Evolutionary conservation across 495 filamentous ascomycete species (phyloP).

Genomic region (Ascodesmis nigricans): DNA sequence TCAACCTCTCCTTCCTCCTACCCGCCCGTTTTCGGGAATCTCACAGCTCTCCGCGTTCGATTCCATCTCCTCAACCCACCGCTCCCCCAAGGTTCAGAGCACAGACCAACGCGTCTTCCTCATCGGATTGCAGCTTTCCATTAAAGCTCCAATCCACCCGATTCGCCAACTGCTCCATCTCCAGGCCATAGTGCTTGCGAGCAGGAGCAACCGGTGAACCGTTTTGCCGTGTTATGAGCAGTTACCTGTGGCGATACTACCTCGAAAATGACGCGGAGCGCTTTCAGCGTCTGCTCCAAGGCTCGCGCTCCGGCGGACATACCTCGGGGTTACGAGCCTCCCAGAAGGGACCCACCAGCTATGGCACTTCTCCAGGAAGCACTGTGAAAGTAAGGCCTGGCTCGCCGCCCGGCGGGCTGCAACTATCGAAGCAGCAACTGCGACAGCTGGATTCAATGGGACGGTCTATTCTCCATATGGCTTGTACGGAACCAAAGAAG

Average conservation of each 20-base stretch:
- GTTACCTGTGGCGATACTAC: conserved; percentile 84
- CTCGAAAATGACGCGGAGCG: conserved; percentile 86
- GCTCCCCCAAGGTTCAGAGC: too few species aligned
- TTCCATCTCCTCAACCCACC: too few species aligned
- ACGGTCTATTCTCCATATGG: conserved; percentile 68
- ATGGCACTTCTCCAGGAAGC: conserved; percentile 14
- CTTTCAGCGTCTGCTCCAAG: conserved; percentile 63
- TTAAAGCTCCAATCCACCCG: conserved; percentile 4
- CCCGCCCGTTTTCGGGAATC: too few species aligned
- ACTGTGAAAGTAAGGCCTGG: conserved; percentile 6
- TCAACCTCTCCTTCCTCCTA: too few species aligned
- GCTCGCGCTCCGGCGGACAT: conserved; percentile 28
- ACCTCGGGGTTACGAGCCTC: conserved; percentile 24
- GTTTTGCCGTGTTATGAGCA: conserved; percentile 56
- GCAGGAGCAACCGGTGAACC: conserved; percentile 10
- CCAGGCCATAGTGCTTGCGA: conserved; percentile 1
- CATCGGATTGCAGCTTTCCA: conserved; percentile 3
- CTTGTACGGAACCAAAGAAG: conserved; percentile 44
- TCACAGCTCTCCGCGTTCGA: too few species aligned
- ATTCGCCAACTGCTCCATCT: conserved; percentile 5
- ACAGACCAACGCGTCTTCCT: too few species aligned
- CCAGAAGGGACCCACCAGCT: conserved; percentile 10
- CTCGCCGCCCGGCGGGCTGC: conserved; percentile 3
- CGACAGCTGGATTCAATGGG: conserved; percentile 58
- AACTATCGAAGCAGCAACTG: conserved; percentile 24